Conservation (phyloP, 805 yeast genomes). For the Yamadazyma laniorum region DNA sequence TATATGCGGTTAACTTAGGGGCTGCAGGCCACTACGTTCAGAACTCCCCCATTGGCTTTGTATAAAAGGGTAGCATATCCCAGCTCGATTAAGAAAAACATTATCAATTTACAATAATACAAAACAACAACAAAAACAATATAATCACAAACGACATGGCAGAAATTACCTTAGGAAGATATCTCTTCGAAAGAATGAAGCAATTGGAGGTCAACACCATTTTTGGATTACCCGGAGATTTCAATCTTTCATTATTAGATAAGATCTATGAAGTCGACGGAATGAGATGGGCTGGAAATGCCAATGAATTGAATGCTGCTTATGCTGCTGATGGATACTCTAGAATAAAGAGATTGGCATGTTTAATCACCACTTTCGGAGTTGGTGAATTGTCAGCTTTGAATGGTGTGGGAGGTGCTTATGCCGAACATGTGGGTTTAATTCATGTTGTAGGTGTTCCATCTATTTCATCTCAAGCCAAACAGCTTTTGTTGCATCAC, state of each 20-base stretch:
- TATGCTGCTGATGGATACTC: conserved; percentile 45
- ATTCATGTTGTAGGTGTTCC: conserved; percentile 42
- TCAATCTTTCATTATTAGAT: conserved; percentile 38
- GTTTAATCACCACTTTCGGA: conserved; percentile 41
- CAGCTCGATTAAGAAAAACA: no score
- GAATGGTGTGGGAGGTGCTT: conserved; percentile 41
- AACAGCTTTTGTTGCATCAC: conserved; percentile 43
- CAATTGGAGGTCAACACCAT: conserved; percentile 37
- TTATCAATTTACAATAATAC: no score
- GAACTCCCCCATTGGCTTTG: no score
- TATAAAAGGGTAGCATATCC: no score
- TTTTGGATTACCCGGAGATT: conserved; percentile 43
- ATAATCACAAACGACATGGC: conserved; percentile 20
- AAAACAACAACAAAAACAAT: not conserved
- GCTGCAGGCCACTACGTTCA: no score
- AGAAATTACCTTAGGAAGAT: conserved; percentile 37
- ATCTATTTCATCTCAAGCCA: conserved; percentile 37
- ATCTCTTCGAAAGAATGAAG: conserved; percentile 39
- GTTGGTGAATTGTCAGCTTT: conserved; percentile 41
- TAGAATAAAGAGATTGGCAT: conserved; percentile 37
- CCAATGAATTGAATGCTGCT: conserved; percentile 44
- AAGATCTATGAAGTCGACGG: conserved; percentile 40
- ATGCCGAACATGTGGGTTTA: conserved; percentile 42
- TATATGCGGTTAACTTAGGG: not conserved
- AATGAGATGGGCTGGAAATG: conserved; percentile 44